Evolutionary conservation across 1,284 basidiomycete genomes (phyloP).

Genomic region (Puccinia hordei): DNA sequence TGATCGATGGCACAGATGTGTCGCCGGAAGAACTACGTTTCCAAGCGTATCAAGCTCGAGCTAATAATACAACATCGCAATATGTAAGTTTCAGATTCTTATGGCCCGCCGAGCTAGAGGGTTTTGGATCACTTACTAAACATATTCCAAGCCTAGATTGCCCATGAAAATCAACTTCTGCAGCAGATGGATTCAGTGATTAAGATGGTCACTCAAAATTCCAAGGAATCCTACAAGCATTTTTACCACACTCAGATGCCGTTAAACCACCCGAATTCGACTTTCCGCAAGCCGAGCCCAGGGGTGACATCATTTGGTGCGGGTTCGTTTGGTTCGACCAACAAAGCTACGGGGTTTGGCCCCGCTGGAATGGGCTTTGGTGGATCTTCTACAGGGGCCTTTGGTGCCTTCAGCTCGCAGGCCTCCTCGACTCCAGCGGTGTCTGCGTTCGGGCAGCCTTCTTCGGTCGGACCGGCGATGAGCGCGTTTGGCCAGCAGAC

Average conservation of each 20-base stretch:
- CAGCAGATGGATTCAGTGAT: slow-evolving; percentile 45
- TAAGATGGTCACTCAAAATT: slow-evolving; percentile 11
- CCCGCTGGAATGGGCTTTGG: slow-evolving; percentile 14
- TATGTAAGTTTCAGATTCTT: slow-evolving; percentile 15
- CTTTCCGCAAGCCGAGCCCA: slow-evolving; percentile 12
- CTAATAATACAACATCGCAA: slow-evolving; percentile 42
- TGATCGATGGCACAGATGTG: slow-evolving; percentile 41
- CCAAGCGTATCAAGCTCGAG: slow-evolving; percentile 40
- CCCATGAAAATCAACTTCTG: slow-evolving; percentile 30
- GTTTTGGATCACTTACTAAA: neutral
- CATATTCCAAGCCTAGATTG: neutral
- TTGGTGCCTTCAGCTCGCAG: neutral
- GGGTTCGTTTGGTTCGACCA: neutral
- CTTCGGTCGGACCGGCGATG: slow-evolving; percentile 21
- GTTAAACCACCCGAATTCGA: slow-evolving; percentile 41
- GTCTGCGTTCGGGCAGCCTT: slow-evolving; percentile 37
- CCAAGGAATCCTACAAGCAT: slow-evolving; percentile 29
- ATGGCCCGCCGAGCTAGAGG: neutral
- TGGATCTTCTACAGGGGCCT: neutral
- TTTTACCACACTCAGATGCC: slow-evolving; percentile 42
- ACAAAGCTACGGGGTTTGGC: slow-evolving; percentile 12
- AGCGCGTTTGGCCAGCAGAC: slow-evolving; percentile 38
- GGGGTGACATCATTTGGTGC: slow-evolving; percentile 18
- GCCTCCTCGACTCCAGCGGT: slow-evolving; percentile 2
- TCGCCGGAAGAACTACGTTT: slow-evolving; percentile 47